Percentiles rank a stretch among this genome's conserved stretches.
Evolutionary conservation across 2,329 filamentous ascomycete species (phyloP).

Genomic region (Ceratocystis albifundus): DNA sequence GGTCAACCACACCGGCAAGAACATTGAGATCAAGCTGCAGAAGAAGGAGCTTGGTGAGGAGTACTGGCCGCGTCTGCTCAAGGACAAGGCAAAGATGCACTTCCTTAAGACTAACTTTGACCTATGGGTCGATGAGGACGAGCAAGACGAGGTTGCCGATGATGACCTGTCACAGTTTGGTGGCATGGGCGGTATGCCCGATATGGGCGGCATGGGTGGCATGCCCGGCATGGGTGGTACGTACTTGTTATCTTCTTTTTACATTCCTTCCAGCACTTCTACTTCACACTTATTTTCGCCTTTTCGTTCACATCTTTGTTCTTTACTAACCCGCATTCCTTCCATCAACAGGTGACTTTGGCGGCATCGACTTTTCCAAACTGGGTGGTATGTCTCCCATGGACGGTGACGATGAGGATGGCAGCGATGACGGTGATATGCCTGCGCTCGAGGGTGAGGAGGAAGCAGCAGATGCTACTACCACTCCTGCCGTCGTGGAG

Average conservation of each 20-base stretch:
- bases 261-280: not conserved
- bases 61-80: slow-evolving; percentile 91
- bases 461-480: slow-evolving; percentile 26
- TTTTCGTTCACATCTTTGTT: not conserved
- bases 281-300: not conserved
- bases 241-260: slow-evolving; percentile 17
- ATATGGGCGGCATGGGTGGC: slow-evolving; percentile 38
- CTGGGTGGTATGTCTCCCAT: slow-evolving; percentile 43
- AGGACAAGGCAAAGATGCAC: slow-evolving; percentile 79
- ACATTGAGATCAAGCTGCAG: slow-evolving; percentile 78
- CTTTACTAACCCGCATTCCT: not conserved
- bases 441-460: slow-evolving; percentile 58
- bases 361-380: slow-evolving; percentile 90
- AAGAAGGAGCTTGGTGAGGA: slow-evolving; percentile 95
- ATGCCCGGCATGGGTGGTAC: slow-evolving; percentile 40
- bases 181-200: slow-evolving; percentile 50
- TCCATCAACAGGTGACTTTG: slow-evolving; percentile 50
- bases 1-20: slow-evolving; percentile 77
- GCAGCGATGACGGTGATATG: slow-evolving; percentile 63
- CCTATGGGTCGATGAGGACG: slow-evolving; percentile 98
- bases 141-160: slow-evolving; percentile 82
- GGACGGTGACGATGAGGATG: slow-evolving; percentile 39
- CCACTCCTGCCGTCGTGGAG: slow-evolving; percentile 8
- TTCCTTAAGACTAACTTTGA: slow-evolving; percentile 98
- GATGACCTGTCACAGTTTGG: slow-evolving; percentile 64